Evolutionary conservation across 176 grass and related monocot genomes (phyloP), one percentile per base, ranked within the genome.

Genomic region (Eragrostis nindensis): DNA sequence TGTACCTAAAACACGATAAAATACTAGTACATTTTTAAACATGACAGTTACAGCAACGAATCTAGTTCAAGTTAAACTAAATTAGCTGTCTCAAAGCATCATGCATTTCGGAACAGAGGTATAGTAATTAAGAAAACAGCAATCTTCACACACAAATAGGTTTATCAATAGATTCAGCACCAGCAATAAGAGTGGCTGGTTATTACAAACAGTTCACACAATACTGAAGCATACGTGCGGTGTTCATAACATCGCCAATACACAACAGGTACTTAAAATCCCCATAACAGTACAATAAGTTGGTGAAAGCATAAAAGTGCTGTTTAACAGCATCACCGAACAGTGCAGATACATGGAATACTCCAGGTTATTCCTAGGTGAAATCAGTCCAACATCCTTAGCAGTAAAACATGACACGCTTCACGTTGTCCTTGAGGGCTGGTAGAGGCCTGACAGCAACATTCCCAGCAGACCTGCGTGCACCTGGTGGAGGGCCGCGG

Each of bases 401-500:
- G 87, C 93, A 96, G 81, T 96, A 96, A 72, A 96, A 96, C 93
- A 96, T 96, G 75, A 96, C 93, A 42, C 90, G 85, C 67, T 96
- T 92, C 53, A 96, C 93, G 39, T 96, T 96, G 52, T 96, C 93
- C 82, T 96, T 96, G 14, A 96, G 87, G 19, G 93, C 93, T n/a
- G 93, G 90, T 32, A 96, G 87, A 64, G 93, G 93, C 70, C 93
- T 86, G n/a, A 96, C 93, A 21, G 93, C 87, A 83, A 90, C 93
- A 79, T 52, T 96, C 25, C 93, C 93, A 16, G 75, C 48, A 6
- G 76, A 30, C 76, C 90, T 90, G 85, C 90, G 90, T 43, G 45
- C 41, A 41, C 78, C 85, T 38, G 49, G 82, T 11, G 87, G 70
- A 71, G 84, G 80, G 0, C 90, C 93, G 38, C 93, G 87, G 40